Base-by-base conservation (phyloP, 805 yeast species). In the Grigorovia transvaalensis region DNA sequence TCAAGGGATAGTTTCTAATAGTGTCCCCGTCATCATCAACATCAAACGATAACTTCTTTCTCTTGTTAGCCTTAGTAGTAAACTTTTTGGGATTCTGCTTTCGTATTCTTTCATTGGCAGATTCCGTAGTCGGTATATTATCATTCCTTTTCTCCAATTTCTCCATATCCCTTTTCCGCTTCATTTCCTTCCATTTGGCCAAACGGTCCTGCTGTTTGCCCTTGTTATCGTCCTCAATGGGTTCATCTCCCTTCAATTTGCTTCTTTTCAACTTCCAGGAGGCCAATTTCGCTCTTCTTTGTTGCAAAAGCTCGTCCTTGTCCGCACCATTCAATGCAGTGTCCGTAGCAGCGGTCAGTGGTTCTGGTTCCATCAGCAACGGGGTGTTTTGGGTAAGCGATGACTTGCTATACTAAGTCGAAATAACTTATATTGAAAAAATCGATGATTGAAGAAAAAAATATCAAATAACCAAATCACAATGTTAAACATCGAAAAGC, bases 231-330 rank as follows among this genome's bases (percentile, higher is more conserved):
- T 53, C 48, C 33, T 48, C 44, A 51, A 50, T 51, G 49, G 46
- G 47, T 44, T 20, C 52, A 45, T 18, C 27, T 35, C 51, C 52
- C 48, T 54, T 58, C 54, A 59, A 59, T 54, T 57, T 8, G 30
- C 8, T 72, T 60, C 79, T 79, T 65, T 78, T 78, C 57, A 69
- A 71, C 58, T 78, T 81, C 88, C 88, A 84, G 46, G 75, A 75
- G 6, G 78, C 79, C 48, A 82, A 60, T 57, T 74, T 76, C 54
- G 78, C 81, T 54, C 76, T 76, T 50, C 88, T 59, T 53, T 59
- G 71, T 52, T 67, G 68, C 50, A 69, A 71, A 54, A 70, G 75
- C 46, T 62, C 60, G 18, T 48, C 43, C 33, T 27, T 41, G 45
- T 52, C 52, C 35, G 57, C 56, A 13, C 8, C 15, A 15, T n/a